Conservation (phyloP, 371 early-diverging fungal genomes). For the Mucor ambiguus region DNA sequence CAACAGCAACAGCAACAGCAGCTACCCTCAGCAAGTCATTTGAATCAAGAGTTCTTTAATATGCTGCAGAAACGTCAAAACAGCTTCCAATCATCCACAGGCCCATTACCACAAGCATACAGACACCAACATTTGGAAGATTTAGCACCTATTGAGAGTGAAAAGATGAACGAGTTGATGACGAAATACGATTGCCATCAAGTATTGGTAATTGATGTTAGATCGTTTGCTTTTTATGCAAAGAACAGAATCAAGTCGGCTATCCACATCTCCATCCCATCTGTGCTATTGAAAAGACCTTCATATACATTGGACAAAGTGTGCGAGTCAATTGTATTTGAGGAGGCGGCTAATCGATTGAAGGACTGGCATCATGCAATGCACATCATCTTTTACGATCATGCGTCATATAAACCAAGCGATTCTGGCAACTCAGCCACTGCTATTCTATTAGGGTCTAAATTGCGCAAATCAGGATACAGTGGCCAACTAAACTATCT, state of each 20-base stretch:
- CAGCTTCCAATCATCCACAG: neutral
- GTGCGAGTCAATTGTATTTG: constrained; percentile 35
- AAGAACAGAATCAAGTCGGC: constrained; percentile 36
- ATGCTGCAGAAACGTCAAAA: constrained; percentile 23
- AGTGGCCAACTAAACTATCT: constrained; percentile 23
- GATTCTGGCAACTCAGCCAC: constrained; percentile 41
- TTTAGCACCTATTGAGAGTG: constrained; percentile 12
- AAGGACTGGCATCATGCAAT: constrained; percentile 38
- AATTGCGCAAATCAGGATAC: constrained; percentile 18
- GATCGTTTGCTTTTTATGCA: constrained; percentile 38
- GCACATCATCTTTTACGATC: constrained; percentile 55
- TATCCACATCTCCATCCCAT: constrained; percentile 50
- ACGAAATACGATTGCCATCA: neutral
- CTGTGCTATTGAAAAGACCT: constrained; percentile 47
- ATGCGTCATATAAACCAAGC: constrained; percentile 32
- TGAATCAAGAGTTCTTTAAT: constrained; percentile 27
- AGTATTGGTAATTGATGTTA: constrained; percentile 54
- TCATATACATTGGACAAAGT: constrained; percentile 51
- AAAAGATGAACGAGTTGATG: constrained; percentile 4
- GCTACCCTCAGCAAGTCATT: neutral
- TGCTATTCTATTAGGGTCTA: constrained; percentile 34
- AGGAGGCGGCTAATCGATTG: constrained; percentile 26
- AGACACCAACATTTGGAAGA: constrained; percentile 9
- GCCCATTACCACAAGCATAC: neutral
- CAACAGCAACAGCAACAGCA: constrained; percentile 6